Evolutionary conservation across 2,329 filamentous ascomycete species (phyloP).

Genomic region (Apiospora malaysiana): DNA sequence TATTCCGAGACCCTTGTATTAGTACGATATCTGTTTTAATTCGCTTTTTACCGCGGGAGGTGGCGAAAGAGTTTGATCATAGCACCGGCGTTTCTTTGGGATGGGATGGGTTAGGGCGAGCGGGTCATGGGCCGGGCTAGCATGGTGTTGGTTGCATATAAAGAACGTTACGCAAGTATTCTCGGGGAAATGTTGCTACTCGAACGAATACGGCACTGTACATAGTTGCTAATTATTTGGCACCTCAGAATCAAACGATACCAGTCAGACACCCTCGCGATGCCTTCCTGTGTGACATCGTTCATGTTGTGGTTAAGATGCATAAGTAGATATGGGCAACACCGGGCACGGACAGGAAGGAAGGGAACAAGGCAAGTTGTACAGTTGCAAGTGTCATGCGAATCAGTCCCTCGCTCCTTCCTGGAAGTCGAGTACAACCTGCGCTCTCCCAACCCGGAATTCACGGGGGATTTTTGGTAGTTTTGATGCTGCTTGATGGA

Average conservation of each 20-base stretch:
- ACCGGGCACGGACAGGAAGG: too few relatives aligned
- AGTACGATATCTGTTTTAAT: conserved; percentile 12
- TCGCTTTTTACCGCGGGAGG: background rate
- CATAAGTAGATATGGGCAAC: too few relatives aligned
- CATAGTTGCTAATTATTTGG: background rate
- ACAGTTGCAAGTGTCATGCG: too few relatives aligned
- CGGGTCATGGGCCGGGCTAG: background rate
- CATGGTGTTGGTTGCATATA: conserved; percentile 5
- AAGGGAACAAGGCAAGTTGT: too few relatives aligned
- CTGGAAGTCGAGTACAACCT: background rate
- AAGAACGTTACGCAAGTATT: background rate
- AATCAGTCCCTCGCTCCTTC: too few relatives aligned
- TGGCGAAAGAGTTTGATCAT: background rate
- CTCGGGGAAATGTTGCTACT: background rate
- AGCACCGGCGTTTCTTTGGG: conserved; percentile 12
- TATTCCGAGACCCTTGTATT: conserved; percentile 4
- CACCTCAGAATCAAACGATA: background rate
- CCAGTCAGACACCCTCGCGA: background rate
- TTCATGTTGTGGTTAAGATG: too few relatives aligned
- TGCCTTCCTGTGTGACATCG: background rate
- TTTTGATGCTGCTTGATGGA: too few relatives aligned
- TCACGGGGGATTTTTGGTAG: background rate
- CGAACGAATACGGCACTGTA: background rate
- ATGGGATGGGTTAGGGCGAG: background rate
- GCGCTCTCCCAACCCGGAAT: background rate